Conservation (phyloP, 2,329 filamentous ascomycete species). For the Falciphora oryzae region DNA sequence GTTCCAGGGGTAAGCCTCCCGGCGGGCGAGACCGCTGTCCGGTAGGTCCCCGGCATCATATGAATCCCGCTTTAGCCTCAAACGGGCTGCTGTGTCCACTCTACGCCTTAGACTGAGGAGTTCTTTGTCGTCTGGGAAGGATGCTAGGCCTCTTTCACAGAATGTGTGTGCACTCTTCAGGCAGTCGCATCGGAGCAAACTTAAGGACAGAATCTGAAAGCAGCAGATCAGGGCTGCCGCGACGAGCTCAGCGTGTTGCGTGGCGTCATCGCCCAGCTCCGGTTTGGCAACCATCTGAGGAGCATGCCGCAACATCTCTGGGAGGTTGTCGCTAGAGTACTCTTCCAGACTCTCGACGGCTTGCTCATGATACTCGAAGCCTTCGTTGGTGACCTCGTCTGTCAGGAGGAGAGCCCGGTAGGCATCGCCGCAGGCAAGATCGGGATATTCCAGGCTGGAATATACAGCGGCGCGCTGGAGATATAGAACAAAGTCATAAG, state of each 20-base stretch:
- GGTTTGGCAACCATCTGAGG: constrained; percentile 14
- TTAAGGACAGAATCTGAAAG: constrained; percentile 53
- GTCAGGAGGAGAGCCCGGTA: constrained; percentile 84
- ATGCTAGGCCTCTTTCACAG: constrained; percentile 52
- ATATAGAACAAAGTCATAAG: constrained; percentile 60
- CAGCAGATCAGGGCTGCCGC: constrained; percentile 48
- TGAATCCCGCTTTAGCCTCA: constrained; percentile 38
- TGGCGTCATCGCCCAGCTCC: background rate
- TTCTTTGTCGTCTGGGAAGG: constrained; percentile 49
- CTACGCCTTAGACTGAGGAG: constrained; percentile 48
- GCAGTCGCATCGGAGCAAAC: constrained; percentile 59
- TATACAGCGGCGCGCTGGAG: constrained; percentile 67
- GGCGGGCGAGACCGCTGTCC: constrained; percentile 63
- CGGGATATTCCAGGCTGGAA: constrained; percentile 73
- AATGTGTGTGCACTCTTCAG: constrained; percentile 63
- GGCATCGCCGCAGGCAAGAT: constrained; percentile 83
- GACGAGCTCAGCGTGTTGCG: constrained; percentile 34
- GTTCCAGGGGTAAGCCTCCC: constrained; percentile 68
- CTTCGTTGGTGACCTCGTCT: constrained; percentile 73
- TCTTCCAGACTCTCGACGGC: constrained; percentile 48
- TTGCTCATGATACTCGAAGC: constrained; percentile 75
- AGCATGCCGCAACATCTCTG: constrained; percentile 41
- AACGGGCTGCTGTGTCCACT: constrained; percentile 47
- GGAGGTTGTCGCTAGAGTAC: constrained; percentile 29
- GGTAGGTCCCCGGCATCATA: constrained; percentile 54